These are phyloP conservation scores for Botrytis hyacinthi DNA, from an alignment of 2,329 filamentous ascomycete genomes.

Conservation along the genomic window DNA sequence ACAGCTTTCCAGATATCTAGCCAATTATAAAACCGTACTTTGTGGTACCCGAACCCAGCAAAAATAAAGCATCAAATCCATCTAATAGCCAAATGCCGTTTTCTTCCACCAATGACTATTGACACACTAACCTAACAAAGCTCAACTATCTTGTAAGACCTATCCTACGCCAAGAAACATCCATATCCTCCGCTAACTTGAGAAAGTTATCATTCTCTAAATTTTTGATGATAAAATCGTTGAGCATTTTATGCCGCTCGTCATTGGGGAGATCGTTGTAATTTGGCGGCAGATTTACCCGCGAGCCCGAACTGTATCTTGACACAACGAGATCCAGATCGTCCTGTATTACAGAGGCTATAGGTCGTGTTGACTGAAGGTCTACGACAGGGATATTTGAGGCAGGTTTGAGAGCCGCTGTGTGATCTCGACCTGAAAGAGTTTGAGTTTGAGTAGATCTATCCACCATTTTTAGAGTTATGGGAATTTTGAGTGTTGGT, in stretches of 20 bases:
- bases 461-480: slow-evolving; percentile 33
- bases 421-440: slow-evolving; percentile 27
- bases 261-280: slow-evolving; percentile 38
- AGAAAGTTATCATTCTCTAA: slow-evolving; percentile 50
- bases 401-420: neutral
- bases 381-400: neutral
- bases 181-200: slow-evolving; percentile 50
- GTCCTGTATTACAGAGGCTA: neutral
- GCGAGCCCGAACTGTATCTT: slow-evolving; percentile 4
- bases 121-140: neutral
- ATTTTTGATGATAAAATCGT: slow-evolving; percentile 50
- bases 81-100: neutral
- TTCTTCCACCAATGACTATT: neutral
- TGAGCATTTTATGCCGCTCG: slow-evolving; percentile 44
- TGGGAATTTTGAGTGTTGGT: slow-evolving; percentile 16
- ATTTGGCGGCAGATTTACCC: neutral
- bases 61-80: neutral
- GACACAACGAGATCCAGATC: slow-evolving; percentile 6
- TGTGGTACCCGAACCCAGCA: neutral
- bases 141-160: slow-evolving; percentile 42
- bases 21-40: neutral
- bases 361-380: neutral
- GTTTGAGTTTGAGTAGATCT: slow-evolving; percentile 36
- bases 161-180: slow-evolving; percentile 48
- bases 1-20: neutral